These are phyloP conservation scores for Viola pubescens DNA, from an alignment of 441 rosid species.

Conservation along the genomic window DNA sequence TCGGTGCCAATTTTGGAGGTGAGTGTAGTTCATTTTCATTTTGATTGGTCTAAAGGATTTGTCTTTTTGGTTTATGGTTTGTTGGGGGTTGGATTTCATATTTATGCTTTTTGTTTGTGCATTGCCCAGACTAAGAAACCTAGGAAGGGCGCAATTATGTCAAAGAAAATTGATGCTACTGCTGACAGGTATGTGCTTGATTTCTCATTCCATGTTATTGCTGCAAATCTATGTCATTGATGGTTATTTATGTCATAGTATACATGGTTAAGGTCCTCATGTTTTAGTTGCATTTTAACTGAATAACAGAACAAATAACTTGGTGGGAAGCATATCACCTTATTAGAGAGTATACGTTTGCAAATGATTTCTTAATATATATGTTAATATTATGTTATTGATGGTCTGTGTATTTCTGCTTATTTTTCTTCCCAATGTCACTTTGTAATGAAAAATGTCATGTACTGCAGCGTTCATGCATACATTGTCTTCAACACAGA, in stretches of 20 bases:
- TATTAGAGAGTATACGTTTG: too few relatives aligned
- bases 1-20: conserved; percentile 81
- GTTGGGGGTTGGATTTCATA: not conserved
- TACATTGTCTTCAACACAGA: conserved; percentile 82
- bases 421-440: not conserved
- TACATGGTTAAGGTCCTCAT: too few relatives aligned
- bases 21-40: conserved; percentile 25
- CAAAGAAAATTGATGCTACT: conserved; percentile 67
- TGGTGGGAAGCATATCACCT: too few relatives aligned
- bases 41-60: not conserved
- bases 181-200: conserved; percentile 54
- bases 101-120: conserved; percentile 7
- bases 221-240: not conserved
- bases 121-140: conserved; percentile 69
- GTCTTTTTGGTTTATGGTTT: conserved; percentile 1
- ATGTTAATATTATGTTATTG: too few relatives aligned
- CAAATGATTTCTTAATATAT: too few relatives aligned
- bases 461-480: conserved; percentile 71
- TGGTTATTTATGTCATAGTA: not conserved
- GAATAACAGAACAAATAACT: too few relatives aligned
- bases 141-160: conserved; percentile 67
- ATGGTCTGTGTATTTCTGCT: not conserved
- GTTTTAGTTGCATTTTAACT: too few relatives aligned
- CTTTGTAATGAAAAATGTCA: not conserved
- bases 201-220: not conserved